These are phyloP conservation scores for Kuraishia capsulata DNA, from an alignment of 805 yeast genomes.

Conservation along the genomic window DNA sequence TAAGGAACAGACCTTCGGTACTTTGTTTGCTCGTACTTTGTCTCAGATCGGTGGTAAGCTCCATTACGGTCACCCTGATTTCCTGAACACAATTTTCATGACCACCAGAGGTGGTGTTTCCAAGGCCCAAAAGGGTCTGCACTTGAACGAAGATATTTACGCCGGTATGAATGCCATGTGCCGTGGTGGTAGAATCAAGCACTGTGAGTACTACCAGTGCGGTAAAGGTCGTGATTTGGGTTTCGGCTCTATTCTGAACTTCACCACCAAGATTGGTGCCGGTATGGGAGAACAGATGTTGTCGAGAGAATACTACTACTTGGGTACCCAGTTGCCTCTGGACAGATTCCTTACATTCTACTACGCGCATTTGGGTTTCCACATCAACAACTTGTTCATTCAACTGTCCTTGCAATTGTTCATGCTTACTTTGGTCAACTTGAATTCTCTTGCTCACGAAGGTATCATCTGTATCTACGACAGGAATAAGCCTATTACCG, in stretches of 20 bases:
- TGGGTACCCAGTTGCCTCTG: conserved; percentile 73
- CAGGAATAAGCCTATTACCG: conserved; percentile 58
- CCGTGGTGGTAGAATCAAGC: conserved; percentile 84
- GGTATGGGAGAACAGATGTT: conserved; percentile 91
- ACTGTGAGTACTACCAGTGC: conserved; percentile 82
- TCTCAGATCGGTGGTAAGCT: conserved; percentile 81
- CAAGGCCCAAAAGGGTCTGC: conserved; percentile 79
- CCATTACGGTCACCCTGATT: conserved; percentile 88
- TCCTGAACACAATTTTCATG: conserved; percentile 67
- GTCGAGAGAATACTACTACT: conserved; percentile 73
- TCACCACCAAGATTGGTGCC: conserved; percentile 84
- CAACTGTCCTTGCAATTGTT: conserved; percentile 67
- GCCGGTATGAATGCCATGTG: conserved; percentile 81
- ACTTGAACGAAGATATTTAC: conserved; percentile 79
- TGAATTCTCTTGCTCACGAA: conserved; percentile 68
- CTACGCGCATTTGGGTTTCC: conserved; percentile 86
- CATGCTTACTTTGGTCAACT: conserved; percentile 59
- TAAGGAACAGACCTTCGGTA: conserved; percentile 85
- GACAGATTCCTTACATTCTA: conserved; percentile 77
- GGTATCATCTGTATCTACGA: conserved; percentile 60
- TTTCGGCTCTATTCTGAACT: conserved; percentile 76
- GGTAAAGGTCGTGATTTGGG: conserved; percentile 90
- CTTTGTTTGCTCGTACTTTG: conserved; percentile 73
- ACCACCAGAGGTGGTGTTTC: conserved; percentile 85
- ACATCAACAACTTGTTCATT: conserved; percentile 71